Base-by-base conservation (phyloP, 108 stramenopile genomes). In the Parmales sp. region DNA sequence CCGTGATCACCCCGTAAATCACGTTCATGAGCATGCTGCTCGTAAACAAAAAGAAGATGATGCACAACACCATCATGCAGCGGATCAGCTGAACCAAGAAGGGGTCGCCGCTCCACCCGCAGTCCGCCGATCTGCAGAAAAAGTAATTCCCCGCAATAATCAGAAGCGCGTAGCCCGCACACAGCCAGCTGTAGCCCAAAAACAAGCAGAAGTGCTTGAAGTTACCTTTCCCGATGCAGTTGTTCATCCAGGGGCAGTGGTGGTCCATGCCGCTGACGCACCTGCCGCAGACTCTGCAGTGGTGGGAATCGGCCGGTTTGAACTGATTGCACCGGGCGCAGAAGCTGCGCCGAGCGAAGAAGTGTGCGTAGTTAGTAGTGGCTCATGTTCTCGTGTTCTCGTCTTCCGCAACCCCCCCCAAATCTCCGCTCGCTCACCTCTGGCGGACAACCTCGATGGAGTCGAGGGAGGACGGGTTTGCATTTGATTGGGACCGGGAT, bases 241-340 rank as follows among this genome's bases (percentile, higher is more conserved):
- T 98, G 80, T 98, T 98, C 88, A 98, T 96, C 96, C 96, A 97
- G 4, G 94, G 93, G 87, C 96, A 97, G 76, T 97, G 95, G 77
- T 97, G 96, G 78, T 96, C 97, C 98, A 98, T 97, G 71, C 90
- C 71, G 44, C 86, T 85, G 41, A 97, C 89, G 72, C 98, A 98
- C 54, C 95, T 85, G 79, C 91, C 90, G 77, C 98, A 98, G 45
- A 97, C 94, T 22, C 95, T 84, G 80, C 98, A 98, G 72, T 98
- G 98, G 76, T 98, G 98, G 8, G 93, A 91, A 28, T 87, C 76
- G 25, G 90, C 87, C 28, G 98, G 98, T 72, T 97, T 98, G 77
- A 90, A 98, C 34, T 91, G 93, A 69, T 95, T 89, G 82, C 95
- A 98, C 71, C 94, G 91, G n/a, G 82, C 76, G 69, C 92, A 91